Evolutionary conservation across 805 yeast species (phyloP).

Genomic region (Spathaspora hagerdaliae): DNA sequence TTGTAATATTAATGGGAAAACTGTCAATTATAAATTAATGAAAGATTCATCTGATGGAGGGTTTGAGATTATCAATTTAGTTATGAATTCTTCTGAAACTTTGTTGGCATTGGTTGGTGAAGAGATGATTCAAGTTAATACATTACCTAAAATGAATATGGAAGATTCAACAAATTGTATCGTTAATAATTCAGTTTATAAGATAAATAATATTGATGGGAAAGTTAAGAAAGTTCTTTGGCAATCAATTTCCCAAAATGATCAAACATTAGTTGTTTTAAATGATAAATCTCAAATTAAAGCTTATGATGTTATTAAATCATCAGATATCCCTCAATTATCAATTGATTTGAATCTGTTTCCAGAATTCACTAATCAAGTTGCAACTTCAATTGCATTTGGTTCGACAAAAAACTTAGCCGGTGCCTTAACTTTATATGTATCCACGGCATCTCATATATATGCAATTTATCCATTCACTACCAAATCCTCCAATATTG

Average conservation of each 20-base stretch:
- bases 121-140: constrained; percentile 20
- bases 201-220: constrained; percentile 12
- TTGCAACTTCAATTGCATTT: constrained; percentile 23
- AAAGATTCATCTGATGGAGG: constrained; percentile 8
- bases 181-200: constrained; percentile 7
- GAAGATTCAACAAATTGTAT: background rate
- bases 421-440: constrained; percentile 28
- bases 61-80: constrained; percentile 28
- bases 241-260: constrained; percentile 19
- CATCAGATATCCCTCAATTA: constrained; percentile 15
- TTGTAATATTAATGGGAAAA: constrained; percentile 17
- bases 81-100: constrained; percentile 38
- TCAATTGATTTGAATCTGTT: constrained; percentile 12
- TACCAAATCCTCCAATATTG: constrained; percentile 11
- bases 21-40: constrained; percentile 18
- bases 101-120: constrained; percentile 40
- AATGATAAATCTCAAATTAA: constrained; percentile 14
- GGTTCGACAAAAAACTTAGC: constrained; percentile 20
- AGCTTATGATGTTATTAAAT: constrained; percentile 17
- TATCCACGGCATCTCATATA: constrained; percentile 16
- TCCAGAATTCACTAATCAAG: constrained; percentile 9
- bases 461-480: constrained; percentile 28
- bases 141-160: constrained; percentile 20
- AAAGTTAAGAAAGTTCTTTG: constrained; percentile 20
- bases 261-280: constrained; percentile 21